phyloP scores from a whole-genome alignment of 2,329 filamentous ascomycete species.

The Xylariaceae sp. region DNA sequence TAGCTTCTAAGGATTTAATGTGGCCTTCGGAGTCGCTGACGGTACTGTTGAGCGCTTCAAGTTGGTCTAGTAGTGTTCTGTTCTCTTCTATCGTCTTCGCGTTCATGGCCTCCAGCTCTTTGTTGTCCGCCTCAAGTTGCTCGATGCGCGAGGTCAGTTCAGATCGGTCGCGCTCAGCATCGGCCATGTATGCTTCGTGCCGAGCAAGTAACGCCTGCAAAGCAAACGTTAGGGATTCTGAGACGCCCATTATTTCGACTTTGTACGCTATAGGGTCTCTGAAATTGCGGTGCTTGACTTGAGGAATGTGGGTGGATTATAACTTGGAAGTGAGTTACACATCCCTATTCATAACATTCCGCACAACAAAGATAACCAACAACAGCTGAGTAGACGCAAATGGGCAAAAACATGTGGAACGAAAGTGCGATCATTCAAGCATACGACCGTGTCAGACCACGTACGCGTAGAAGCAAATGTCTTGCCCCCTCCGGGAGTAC shows the following conservation, averaged over 20 bases:
- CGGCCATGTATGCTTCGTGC: conserved; percentile 91
- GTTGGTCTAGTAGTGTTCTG: conserved; percentile 72
- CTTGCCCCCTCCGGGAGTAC: too few relatives aligned
- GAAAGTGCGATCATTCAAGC: not conserved
- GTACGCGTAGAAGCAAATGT: too few relatives aligned
- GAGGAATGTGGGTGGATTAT: conserved; percentile 23
- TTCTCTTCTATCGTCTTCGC: conserved; percentile 80
- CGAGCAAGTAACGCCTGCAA: conserved; percentile 84
- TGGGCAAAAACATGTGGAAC: not conserved
- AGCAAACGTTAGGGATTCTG: conserved; percentile 66
- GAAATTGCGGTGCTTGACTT: conserved; percentile 6
- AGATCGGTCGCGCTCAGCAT: conserved; percentile 80
- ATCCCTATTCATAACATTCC: conserved; percentile 7
- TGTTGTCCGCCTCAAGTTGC: conserved; percentile 71
- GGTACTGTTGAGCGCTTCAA: conserved; percentile 79
- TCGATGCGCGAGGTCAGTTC: conserved; percentile 72
- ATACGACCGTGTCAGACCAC: too few relatives aligned
- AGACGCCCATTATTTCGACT: conserved; percentile 23
- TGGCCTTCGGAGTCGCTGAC: conserved; percentile 77
- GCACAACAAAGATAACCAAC: not conserved
- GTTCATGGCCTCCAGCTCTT: conserved; percentile 72
- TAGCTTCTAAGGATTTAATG: conserved; percentile 73
- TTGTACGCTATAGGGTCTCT: conserved; percentile 1
- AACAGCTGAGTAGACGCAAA: not conserved
- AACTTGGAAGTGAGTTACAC: conserved; percentile 2